Conservation (phyloP, 768 basidiomycete genomes). For the Collybia nuda region DNA sequence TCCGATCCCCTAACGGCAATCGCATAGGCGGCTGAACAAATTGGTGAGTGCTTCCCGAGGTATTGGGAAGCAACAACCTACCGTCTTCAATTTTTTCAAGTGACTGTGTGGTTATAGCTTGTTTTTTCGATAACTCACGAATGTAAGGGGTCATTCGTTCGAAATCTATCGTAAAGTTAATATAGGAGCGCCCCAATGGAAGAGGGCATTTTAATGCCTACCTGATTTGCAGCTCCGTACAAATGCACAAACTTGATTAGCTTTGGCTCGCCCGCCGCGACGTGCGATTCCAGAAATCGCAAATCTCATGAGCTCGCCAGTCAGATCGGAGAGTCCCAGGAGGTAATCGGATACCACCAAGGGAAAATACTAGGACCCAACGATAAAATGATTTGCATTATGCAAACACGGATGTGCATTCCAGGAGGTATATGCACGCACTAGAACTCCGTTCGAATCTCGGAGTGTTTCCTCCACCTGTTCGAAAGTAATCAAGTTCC, state of each 20-base stretch:
- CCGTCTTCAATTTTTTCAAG: conserved; percentile 94
- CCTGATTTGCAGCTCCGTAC: conserved; percentile 77
- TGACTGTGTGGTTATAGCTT: conserved; percentile 81
- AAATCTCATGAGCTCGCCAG: conserved; percentile 95
- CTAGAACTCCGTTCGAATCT: conserved; percentile 61
- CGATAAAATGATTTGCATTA: conserved; percentile 1
- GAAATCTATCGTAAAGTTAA: conserved; percentile 53
- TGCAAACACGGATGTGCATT: neutral
- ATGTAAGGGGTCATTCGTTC: conserved; percentile 73
- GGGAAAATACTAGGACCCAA: conserved; percentile 62
- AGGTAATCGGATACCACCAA: conserved; percentile 83
- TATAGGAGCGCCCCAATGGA: neutral
- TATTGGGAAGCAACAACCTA: conserved; percentile 28
- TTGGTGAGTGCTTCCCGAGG: conserved; percentile 6
- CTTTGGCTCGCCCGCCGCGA: conserved; percentile 63
- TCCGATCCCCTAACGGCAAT: conserved; percentile 72
- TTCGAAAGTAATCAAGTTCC: conserved; percentile 62
- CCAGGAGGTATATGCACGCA: conserved; percentile 35
- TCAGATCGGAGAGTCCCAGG: conserved; percentile 90
- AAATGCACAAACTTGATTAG: conserved; percentile 64
- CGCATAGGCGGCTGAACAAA: conserved; percentile 62
- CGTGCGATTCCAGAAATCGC: conserved; percentile 82
- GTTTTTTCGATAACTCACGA: conserved; percentile 81
- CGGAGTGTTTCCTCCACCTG: conserved; percentile 67
- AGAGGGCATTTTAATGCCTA: conserved; percentile 19